Base-by-base conservation (phyloP, 495 filamentous ascomycete genomes). In the Penicillium bovifimosum region DNA sequence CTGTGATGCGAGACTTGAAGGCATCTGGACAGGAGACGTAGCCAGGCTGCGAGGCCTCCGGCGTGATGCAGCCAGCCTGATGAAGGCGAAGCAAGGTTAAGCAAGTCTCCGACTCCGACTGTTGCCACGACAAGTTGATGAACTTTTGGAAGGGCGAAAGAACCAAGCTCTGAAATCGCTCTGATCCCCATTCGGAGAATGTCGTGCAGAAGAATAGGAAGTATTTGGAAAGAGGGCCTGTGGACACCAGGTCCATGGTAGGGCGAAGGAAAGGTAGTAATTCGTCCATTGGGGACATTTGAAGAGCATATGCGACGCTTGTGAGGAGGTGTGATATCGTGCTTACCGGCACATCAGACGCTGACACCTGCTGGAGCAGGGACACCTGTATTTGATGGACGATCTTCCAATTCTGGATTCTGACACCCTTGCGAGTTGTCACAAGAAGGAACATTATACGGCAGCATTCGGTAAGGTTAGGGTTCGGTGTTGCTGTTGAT, bases 151-250 rank as follows among this genome's bases (percentile, higher is more conserved):
- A 88, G 56, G 88, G 82, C 43, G 88, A 88, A 10, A 90, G 72
- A 9, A 95, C 71, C 9, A 96, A 75, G 45, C 80, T 80, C 38
- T 83, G 75, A 64, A 97, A 98, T 36, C 88, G 78, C 47, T 92
- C 86, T 9, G 76, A 61, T 38, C 87, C 83, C 50, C 91, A 71
- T 35, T 88, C 80, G 0, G 86, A 80, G 55, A 91, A 83, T 29
- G 88, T 85, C 11, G 84, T 83, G 64, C 87, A 96, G 62, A 96
- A 96, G 5, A 81, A 76, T 41, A 96, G 73, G 66, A 97, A 97
- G 32, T 82, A 80, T 45, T 64, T 64, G 52, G 83, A 80, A 45
- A 87, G 75, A 2, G 71, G 75, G 16, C 84, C 82, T 41, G 74
- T 79, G 6, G 81, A 81, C 52, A 92, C 73, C n/a, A 70, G 64